phyloP scores from a whole-genome alignment of 139 green algal genomes.

The Chlorella sp. region DNA sequence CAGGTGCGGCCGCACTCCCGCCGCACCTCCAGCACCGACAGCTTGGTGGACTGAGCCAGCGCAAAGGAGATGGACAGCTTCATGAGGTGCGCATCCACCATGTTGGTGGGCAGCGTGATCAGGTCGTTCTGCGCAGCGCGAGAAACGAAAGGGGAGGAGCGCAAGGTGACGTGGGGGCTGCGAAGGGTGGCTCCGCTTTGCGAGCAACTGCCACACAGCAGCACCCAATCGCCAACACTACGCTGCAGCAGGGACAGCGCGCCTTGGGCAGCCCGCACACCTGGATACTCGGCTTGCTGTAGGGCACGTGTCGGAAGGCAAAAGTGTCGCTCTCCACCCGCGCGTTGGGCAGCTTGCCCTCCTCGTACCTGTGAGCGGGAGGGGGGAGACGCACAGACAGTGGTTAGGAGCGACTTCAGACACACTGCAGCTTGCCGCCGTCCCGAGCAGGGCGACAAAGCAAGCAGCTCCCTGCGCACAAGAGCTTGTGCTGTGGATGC shows the following conservation, averaged over 20 bases:
- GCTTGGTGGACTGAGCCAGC: slow-evolving; percentile 71
- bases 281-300: slow-evolving; percentile 66
- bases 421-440: too few relatives aligned
- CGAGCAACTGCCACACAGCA: neutral
- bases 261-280: neutral
- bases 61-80: slow-evolving; percentile 64
- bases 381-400: neutral
- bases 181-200: too few relatives aligned
- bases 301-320: slow-evolving; percentile 34
- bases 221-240: neutral
- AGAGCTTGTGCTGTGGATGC: too few relatives aligned
- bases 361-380: slow-evolving; percentile 3
- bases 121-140: slow-evolving; percentile 75
- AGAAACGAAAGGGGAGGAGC: neutral
- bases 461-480: too few relatives aligned
- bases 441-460: too few relatives aligned
- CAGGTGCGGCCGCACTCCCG: too few relatives aligned
- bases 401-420: too few relatives aligned
- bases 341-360: slow-evolving; percentile 42
- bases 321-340: slow-evolving; percentile 58
- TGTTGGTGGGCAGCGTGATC: slow-evolving; percentile 63
- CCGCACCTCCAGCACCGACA: slow-evolving; percentile 43
- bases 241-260: neutral
- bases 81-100: slow-evolving; percentile 54
- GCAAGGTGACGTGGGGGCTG: neutral